These are phyloP conservation scores for Xerocomus tenax DNA, from an alignment of 1,284 basidiomycete genomes.

Conservation along the genomic window DNA sequence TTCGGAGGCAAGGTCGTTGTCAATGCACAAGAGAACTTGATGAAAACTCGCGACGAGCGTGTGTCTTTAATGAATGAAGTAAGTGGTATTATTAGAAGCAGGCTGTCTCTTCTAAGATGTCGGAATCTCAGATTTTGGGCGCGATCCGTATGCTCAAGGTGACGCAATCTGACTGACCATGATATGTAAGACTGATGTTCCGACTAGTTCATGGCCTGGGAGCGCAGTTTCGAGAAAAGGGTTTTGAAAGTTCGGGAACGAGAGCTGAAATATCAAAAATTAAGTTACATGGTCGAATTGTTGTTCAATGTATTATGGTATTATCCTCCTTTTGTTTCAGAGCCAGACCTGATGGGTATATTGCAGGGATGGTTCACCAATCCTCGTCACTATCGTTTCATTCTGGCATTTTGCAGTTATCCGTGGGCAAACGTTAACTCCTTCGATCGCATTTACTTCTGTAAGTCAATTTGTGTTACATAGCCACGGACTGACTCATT, in stretches of 20 bases:
- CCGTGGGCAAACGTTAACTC: conserved; percentile 62
- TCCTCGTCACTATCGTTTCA: conserved; percentile 66
- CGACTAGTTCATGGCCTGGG: conserved; percentile 85
- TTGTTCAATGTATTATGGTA: conserved; percentile 75
- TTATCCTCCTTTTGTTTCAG: conserved; percentile 8
- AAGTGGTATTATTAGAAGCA: conserved; percentile 2
- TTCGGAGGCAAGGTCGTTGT: conserved; percentile 81
- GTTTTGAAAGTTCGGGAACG: conserved; percentile 68
- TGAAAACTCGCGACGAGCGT: conserved; percentile 87
- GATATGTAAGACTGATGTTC: conserved; percentile 7
- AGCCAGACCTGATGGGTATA: conserved; percentile 5
- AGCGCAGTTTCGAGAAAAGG: conserved; percentile 76
- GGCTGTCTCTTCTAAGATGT: neutral
- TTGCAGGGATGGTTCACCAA: conserved; percentile 61
- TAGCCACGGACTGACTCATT: neutral
- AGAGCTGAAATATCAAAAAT: conserved; percentile 75
- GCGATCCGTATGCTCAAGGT: conserved; percentile 91
- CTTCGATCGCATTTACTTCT: conserved; percentile 67
- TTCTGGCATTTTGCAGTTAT: conserved; percentile 80
- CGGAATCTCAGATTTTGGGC: conserved; percentile 55
- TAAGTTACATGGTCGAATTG: conserved; percentile 82
- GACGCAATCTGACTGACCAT: neutral
- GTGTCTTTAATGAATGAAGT: conserved; percentile 90
- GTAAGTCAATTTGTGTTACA: conserved; percentile 34
- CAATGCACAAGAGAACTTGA: conserved; percentile 75